phyloP scores from a whole-genome alignment of 2,329 filamentous ascomycete species.

The Shiraia sp. region DNA sequence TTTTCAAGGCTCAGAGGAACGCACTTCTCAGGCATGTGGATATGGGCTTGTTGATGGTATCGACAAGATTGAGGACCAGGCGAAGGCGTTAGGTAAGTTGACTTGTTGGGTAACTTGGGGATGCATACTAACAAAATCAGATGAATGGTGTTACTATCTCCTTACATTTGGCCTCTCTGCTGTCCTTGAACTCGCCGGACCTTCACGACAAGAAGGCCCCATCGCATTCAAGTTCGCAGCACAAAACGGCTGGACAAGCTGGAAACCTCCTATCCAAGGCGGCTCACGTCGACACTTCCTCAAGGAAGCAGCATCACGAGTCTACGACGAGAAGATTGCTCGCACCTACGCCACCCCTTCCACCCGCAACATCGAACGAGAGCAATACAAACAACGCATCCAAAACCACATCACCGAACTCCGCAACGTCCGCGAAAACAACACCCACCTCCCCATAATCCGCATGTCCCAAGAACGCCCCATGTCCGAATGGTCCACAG shows the following conservation, averaged over 20 bases:
- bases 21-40: conserved; percentile 57
- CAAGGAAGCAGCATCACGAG: conserved; percentile 62
- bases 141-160: conserved; percentile 65
- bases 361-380: conserved; percentile 42
- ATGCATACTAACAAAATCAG: conserved; percentile 38
- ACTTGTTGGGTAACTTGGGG: not conserved
- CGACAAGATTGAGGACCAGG: conserved; percentile 55
- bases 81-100: conserved; percentile 55
- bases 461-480: conserved; percentile 48
- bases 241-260: conserved; percentile 60
- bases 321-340: conserved; percentile 59
- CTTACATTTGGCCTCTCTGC: conserved; percentile 62
- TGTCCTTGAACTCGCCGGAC: conserved; percentile 56
- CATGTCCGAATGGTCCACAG: conserved; percentile 45
- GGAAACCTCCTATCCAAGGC: conserved; percentile 53
- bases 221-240: conserved; percentile 58
- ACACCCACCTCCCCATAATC: conserved; percentile 38
- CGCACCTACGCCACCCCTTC: conserved; percentile 39
- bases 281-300: conserved; percentile 61
- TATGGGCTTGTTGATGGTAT: conserved; percentile 60
- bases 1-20: conserved; percentile 59
- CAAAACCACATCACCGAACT: conserved; percentile 50
- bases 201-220: conserved; percentile 39
- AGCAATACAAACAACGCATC: conserved; percentile 49
- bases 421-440: conserved; percentile 40